These are phyloP conservation scores for Epichloe bromicola DNA, from an alignment of 2,329 filamentous ascomycete genomes.

Conservation along the genomic window DNA sequence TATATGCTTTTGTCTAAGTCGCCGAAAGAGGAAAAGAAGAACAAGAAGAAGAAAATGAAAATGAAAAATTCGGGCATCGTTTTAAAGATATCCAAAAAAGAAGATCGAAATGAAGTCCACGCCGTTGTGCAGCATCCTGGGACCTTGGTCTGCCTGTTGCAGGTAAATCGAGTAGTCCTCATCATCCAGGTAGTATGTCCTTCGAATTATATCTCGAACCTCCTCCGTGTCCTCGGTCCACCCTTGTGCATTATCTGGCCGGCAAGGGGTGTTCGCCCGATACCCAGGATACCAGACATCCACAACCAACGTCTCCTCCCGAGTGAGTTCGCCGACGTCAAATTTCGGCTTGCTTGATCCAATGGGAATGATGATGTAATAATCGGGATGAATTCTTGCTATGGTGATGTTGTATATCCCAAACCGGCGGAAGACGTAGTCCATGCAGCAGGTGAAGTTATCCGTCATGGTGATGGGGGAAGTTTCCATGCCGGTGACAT, in stretches of 20 bases:
- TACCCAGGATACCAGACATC: background rate
- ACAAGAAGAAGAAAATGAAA: too few relatives aligned
- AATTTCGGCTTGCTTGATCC: background rate
- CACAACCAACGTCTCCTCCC: background rate
- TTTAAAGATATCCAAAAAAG: too few relatives aligned
- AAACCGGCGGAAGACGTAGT: background rate
- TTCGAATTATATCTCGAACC: background rate
- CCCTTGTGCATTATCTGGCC: background rate
- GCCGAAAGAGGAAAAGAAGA: too few relatives aligned
- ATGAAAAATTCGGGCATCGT: too few relatives aligned
- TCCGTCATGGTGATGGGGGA: background rate
- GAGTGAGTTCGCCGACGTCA: background rate
- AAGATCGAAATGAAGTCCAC: background rate
- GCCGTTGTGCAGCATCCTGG: background rate
- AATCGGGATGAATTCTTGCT: background rate
- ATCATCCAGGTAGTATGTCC: background rate
- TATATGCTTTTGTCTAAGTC: too few relatives aligned
- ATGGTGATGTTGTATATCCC: background rate
- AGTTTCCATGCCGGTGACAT: background rate
- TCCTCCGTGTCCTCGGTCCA: background rate
- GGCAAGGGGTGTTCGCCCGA: background rate
- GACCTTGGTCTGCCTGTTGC: background rate
- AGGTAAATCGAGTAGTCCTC: background rate
- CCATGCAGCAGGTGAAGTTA: background rate
- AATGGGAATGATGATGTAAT: background rate